Evolutionary conservation across 2,329 filamentous ascomycete species (phyloP), one percentile per base, ranked within the genome.

Genomic region (Xylaria sp.): DNA sequence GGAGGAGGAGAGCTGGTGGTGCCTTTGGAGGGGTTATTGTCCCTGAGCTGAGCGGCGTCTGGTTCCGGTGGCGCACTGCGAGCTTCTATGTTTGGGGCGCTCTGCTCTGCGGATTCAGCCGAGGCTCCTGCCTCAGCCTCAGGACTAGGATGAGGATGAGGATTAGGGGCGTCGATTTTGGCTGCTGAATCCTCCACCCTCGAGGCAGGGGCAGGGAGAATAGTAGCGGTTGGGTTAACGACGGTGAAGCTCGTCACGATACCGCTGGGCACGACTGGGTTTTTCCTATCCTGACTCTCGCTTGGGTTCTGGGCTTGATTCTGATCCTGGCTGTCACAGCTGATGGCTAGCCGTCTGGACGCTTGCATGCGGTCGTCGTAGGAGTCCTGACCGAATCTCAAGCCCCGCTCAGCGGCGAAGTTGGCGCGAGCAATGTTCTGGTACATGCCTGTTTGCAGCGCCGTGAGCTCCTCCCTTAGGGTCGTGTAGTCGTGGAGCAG

Each of bases 361-460:
- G 91, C 90, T 76, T 89, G 88, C 89, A 93, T 93, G 55, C 92
- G 86, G 71, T 89, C 86, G 78, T 94, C 91, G 77, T 92, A 95
- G 75, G 88, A 86, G 74, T 93, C 90, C 71, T 84, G 85, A 2
- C 91, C 92, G 77, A 91, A 94, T 50, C 88, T 84, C 69, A 88
- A 78, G 37, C 90, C 87, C 13, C 87, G 83, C 76, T 88, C 84
- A n/a, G 87, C 88, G 32, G 87, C 83, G 79, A 93, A 94, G 80
- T 94, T 93, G 69, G 92, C 92, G 66, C 92, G 87, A n/a, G 92
- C 90, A 48, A 94, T 83, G 71, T 83, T 81, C 65, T 87, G 85
- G 75, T 84, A 87, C 71, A 92, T 84, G 60, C 81, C 81, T 23
- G 85, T 81, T 71, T 93, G 86, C 23, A 87, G 80, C 13, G 78